Evolutionary conservation across 2,329 filamentous ascomycete species (phyloP).

Genomic region (Phialemonium atrogriseum): DNA sequence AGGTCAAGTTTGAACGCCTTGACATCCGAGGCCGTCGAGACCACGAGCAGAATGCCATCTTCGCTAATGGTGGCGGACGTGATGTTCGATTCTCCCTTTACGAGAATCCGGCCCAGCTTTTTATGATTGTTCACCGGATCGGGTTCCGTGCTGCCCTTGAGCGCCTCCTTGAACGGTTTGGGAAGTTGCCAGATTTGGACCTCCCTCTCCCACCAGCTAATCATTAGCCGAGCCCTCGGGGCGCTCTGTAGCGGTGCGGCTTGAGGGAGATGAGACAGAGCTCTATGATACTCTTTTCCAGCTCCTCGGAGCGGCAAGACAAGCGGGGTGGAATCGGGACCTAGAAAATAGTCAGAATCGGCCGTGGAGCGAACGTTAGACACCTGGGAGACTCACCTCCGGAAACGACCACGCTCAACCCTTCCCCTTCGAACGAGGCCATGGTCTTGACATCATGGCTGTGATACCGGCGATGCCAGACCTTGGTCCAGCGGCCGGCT

Average conservation of each 20-base stretch:
- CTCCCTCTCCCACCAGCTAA: conserved; percentile 89
- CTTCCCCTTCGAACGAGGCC: conserved; percentile 77
- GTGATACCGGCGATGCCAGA: conserved; percentile 81
- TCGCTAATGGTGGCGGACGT: conserved; percentile 59
- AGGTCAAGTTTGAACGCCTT: conserved; percentile 67
- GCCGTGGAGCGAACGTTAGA: background rate
- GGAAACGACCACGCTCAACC: conserved; percentile 80
- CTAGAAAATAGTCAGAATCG: conserved; percentile 36
- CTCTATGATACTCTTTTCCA: conserved; percentile 71
- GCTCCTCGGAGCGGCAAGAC: conserved; percentile 72
- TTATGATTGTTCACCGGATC: conserved; percentile 48
- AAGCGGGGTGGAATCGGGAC: conserved; percentile 76
- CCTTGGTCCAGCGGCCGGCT: conserved; percentile 68
- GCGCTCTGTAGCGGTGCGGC: conserved; percentile 66
- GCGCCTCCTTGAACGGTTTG: conserved; percentile 36
- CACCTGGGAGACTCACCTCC: conserved; percentile 63
- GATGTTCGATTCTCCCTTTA: conserved; percentile 74
- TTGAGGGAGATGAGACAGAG: conserved; percentile 78
- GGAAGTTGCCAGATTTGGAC: conserved; percentile 69
- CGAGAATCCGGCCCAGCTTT: conserved; percentile 59
- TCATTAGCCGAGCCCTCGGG: conserved; percentile 62
- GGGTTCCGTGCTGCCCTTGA: conserved; percentile 29
- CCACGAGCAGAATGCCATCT: conserved; percentile 66
- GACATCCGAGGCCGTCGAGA: conserved; percentile 64
- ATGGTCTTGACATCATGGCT: conserved; percentile 93